Evolutionary conservation across 305 asterid genomes (phyloP).

Genomic region (Fraxinus greggii): DNA sequence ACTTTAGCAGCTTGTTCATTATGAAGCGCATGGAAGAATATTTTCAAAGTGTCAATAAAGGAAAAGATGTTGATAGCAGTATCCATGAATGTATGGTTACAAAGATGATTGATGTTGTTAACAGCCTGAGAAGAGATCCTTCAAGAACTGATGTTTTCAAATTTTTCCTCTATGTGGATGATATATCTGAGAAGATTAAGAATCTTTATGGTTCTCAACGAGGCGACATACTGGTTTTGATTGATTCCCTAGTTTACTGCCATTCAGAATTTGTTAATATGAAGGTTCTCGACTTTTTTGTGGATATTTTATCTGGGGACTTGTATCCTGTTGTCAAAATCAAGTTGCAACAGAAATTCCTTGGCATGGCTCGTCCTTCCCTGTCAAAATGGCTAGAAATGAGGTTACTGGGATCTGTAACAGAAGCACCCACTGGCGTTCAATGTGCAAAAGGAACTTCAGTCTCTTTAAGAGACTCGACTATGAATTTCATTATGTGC

Average conservation of each 20-base stretch:
- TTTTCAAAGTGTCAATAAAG: constrained; percentile 43
- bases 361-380: constrained; percentile 57
- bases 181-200: constrained; percentile 43
- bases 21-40: constrained; percentile 84
- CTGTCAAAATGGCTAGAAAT: constrained; percentile 81
- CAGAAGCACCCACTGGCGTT: constrained; percentile 44
- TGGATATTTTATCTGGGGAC: constrained; percentile 69
- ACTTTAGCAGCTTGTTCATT: constrained; percentile 57
- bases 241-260: constrained; percentile 74
- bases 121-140: constrained; percentile 64
- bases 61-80: constrained; percentile 51
- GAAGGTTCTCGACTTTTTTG: constrained; percentile 79
- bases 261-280: constrained; percentile 69
- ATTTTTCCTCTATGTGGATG: constrained; percentile 58
- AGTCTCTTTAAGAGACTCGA: constrained; percentile 64
- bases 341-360: constrained; percentile 69
- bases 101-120: constrained; percentile 64
- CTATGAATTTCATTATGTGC: constrained; percentile 68
- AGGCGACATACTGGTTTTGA: constrained; percentile 70
- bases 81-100: constrained; percentile 61
- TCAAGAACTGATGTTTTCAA: constrained; percentile 45
- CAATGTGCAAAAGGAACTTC: constrained; percentile 56
- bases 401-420: constrained; percentile 70
- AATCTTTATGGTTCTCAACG: constrained; percentile 56
- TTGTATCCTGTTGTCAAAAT: constrained; percentile 50